A percentile compares a stretch with the other conserved stretches of the same genome.
These are phyloP conservation scores for Amylostereum chailletii DNA, from an alignment of 1,284 basidiomycete species.

Conservation along the genomic window DNA sequence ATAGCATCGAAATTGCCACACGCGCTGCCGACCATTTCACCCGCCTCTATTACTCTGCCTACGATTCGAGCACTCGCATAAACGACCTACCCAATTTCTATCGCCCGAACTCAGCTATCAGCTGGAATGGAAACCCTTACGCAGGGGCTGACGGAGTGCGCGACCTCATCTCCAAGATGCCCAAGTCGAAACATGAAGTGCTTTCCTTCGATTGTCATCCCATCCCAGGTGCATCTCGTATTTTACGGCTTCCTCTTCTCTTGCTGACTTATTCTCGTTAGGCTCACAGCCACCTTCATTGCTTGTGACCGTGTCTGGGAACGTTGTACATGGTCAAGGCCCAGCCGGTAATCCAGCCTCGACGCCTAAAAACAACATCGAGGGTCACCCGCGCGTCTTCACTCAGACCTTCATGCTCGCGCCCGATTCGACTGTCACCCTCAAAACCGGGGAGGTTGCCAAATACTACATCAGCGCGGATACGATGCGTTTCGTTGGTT, in stretches of 20 bases:
- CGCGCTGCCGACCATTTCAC: constrained; percentile 74
- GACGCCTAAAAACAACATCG: constrained; percentile 44
- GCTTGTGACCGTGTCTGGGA: constrained; percentile 69
- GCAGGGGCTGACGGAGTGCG: constrained; percentile 61
- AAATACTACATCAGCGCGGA: constrained; percentile 76
- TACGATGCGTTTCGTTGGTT: constrained; percentile 71
- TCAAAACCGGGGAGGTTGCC: constrained; percentile 59
- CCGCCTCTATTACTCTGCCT: constrained; percentile 68
- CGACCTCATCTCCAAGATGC: constrained; percentile 60
- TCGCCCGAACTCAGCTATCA: constrained; percentile 61
- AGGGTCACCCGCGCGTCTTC: constrained; percentile 76
- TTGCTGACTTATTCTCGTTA: constrained; percentile 18
- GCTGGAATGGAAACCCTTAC: constrained; percentile 81
- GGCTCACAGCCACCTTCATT: constrained; percentile 72
- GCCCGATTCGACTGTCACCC: constrained; percentile 56
- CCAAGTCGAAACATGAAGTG: constrained; percentile 69
- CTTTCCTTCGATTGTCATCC: constrained; percentile 84
- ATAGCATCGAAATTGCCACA: constrained; percentile 73
- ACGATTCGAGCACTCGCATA: constrained; percentile 64
- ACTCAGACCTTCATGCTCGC: constrained; percentile 80
- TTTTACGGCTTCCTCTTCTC: no score
- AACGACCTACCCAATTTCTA: constrained; percentile 73
- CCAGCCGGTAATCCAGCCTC: constrained; percentile 45
- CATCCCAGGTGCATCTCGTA: constrained; percentile 54
- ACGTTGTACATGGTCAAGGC: constrained; percentile 63